phyloP scores from a whole-genome alignment of 805 yeast species.

The Metschnikowia kofuensis region DNA sequence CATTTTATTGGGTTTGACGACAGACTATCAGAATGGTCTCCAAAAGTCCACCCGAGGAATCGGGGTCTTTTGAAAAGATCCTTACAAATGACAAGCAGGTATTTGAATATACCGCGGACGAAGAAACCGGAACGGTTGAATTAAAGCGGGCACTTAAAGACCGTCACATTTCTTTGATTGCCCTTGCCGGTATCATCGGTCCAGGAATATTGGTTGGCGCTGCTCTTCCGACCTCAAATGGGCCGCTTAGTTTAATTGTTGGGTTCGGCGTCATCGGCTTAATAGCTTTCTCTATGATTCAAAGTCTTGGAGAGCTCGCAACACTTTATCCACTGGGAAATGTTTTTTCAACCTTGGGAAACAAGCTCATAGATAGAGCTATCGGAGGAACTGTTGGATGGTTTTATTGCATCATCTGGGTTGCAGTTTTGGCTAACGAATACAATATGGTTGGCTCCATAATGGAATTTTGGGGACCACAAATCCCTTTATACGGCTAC shows the following conservation, averaged over 20 bases:
- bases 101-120: slow-evolving; percentile 8
- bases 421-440: slow-evolving; percentile 53
- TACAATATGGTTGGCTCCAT: slow-evolving; percentile 53
- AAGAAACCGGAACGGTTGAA: slow-evolving; percentile 17
- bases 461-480: slow-evolving; percentile 48
- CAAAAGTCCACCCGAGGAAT: neutral
- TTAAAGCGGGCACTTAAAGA: slow-evolving; percentile 48
- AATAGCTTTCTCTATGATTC: slow-evolving; percentile 53
- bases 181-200: slow-evolving; percentile 58
- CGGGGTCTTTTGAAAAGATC: slow-evolving; percentile 2
- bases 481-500: slow-evolving; percentile 55
- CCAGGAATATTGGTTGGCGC: slow-evolving; percentile 58
- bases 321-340: slow-evolving; percentile 50
- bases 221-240: slow-evolving; percentile 46
- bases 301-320: slow-evolving; percentile 53
- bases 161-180: slow-evolving; percentile 49
- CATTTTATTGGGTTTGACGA: no score
- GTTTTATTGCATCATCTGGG: slow-evolving; percentile 54
- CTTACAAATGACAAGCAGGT: slow-evolving; percentile 5
- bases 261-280: slow-evolving; percentile 54
- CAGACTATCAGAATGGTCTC: slow-evolving; percentile 1
- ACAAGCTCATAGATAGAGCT: slow-evolving; percentile 50
- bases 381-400: slow-evolving; percentile 57
- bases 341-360: slow-evolving; percentile 52
- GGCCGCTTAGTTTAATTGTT: slow-evolving; percentile 51